These are phyloP conservation scores for Penicillium sp. DNA, from an alignment of 2,329 filamentous ascomycete genomes.

Conservation along the genomic window DNA sequence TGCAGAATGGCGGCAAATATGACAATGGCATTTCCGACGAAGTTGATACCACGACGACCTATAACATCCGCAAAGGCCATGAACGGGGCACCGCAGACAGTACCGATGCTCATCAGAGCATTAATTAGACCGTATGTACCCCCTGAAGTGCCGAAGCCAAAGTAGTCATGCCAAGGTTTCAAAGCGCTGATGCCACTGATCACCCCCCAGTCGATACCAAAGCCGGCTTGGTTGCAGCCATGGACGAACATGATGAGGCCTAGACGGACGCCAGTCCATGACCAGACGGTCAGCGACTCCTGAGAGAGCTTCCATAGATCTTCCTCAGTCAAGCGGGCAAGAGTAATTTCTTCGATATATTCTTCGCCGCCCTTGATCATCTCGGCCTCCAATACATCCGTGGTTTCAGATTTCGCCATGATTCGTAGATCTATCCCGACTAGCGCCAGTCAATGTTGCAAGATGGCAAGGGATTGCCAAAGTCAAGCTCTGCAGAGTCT, in stretches of 20 bases:
- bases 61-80: constrained; percentile 52
- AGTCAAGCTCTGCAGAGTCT: too few relatives aligned
- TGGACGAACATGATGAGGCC: constrained; percentile 47
- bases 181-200: constrained; percentile 49
- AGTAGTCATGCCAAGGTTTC: constrained; percentile 45
- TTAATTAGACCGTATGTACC: constrained; percentile 46
- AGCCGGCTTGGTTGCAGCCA: constrained; percentile 50
- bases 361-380: constrained; percentile 9
- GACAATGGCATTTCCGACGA: constrained; percentile 47
- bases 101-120: constrained; percentile 50
- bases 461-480: too few relatives aligned
- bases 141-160: constrained; percentile 44
- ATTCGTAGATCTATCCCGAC: too few relatives aligned
- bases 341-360: constrained; percentile 46
- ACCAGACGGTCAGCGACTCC: constrained; percentile 43
- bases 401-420: constrained; percentile 8
- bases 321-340: constrained; percentile 48
- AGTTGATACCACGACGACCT: constrained; percentile 52
- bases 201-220: constrained; percentile 52
- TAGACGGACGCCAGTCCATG: constrained; percentile 43
- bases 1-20: constrained; percentile 46
- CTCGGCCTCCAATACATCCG: constrained; percentile 1
- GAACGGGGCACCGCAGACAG: constrained; percentile 50
- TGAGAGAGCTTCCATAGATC: constrained; percentile 44
- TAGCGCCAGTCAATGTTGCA: too few relatives aligned